Evolutionary conservation across 1,284 basidiomycete species (phyloP).

Genomic region (Hortiboletus rubellus): DNA sequence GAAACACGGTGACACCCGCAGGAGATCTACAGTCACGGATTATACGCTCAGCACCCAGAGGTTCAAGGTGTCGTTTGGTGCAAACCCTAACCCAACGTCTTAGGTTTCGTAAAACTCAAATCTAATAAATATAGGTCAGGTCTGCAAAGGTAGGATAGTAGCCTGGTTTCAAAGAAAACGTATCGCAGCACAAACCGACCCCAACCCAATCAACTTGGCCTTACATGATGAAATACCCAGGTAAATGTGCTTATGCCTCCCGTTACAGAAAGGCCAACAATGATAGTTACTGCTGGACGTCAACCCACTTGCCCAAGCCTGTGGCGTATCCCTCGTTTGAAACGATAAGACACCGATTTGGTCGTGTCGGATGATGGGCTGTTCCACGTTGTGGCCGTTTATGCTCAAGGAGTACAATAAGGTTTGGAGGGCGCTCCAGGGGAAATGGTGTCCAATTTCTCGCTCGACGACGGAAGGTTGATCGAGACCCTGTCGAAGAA

Average conservation of each 20-base stretch:
- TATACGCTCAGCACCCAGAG: too few species aligned
- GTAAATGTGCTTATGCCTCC: background rate
- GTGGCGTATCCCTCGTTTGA: slow-evolving; percentile 59
- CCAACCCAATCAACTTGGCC: background rate
- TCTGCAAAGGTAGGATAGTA: too few species aligned
- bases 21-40: too few species aligned
- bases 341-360: slow-evolving; percentile 63
- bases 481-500: slow-evolving; percentile 67
- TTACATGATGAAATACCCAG: background rate
- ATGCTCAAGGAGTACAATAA: slow-evolving; percentile 60
- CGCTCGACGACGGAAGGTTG: slow-evolving; percentile 46
- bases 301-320: slow-evolving; percentile 38
- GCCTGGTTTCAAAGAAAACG: background rate
- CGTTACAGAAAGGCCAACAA: background rate
- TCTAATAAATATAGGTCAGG: background rate
- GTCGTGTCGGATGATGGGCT: slow-evolving; percentile 56
- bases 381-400: slow-evolving; percentile 44
- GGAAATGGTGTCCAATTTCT: slow-evolving; percentile 51
- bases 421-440: slow-evolving; percentile 53
- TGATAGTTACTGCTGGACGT: background rate
- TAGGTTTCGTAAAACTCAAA: background rate
- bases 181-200: background rate
- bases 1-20: too few species aligned
- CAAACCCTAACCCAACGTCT: too few species aligned
- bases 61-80: too few species aligned